Base-by-base conservation (phyloP, 1,284 basidiomycete species). In the Melampsora larici-populina region DNA sequence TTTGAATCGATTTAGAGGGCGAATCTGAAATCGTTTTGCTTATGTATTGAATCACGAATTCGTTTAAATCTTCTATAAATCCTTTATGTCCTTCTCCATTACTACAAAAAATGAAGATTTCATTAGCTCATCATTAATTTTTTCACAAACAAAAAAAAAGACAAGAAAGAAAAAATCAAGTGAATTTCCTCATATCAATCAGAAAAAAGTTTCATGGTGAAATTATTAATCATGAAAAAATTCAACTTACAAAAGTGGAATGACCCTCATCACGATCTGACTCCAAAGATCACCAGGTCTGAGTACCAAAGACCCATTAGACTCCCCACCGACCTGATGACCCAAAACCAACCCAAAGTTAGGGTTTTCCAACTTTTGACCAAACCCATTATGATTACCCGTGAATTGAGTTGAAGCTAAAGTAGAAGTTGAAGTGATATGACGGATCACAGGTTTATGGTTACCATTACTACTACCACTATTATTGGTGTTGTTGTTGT, bases 41-140 rank as follows among this genome's bases (percentile, higher is more conserved):
- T 15, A 75, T 75, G 29, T 75, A 64, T 60, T 75, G 72, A 21
- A 49, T 51, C 24, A 75, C 72, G 43, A 75, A 75, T 13, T 75
- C 72, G 36, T 75, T 75, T 3, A 75, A 65, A 21, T 75, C 72
- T 67, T 75, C 72, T n/a, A 75, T 75, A 36, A 75, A 75, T 15
- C 72, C 72, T 67, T 75, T 75, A 49, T 75, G 72, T 15, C 72
- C 72, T 58, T 75, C 72, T n/a, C 72, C 72, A 55, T 75, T 75
- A 48, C 72, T 75, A 11, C 36, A 9, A 29, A 18, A 58, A n/a
- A n/a, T n/a, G n/a, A n/a, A n/a, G n/a, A n/a, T n/a, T 31, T 55
- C 13, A 46, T 43, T 7, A n/a, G n/a, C 13, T 70, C 26, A 7
- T 58, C 7, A 29, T 58, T 58, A 6, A 18, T n/a, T 11, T 29